Percentiles rank a stretch among this genome's conserved stretches.
These are phyloP conservation scores for Rosa rugosa DNA, from an alignment of 306 rosid genomes.

Conservation along the genomic window DNA sequence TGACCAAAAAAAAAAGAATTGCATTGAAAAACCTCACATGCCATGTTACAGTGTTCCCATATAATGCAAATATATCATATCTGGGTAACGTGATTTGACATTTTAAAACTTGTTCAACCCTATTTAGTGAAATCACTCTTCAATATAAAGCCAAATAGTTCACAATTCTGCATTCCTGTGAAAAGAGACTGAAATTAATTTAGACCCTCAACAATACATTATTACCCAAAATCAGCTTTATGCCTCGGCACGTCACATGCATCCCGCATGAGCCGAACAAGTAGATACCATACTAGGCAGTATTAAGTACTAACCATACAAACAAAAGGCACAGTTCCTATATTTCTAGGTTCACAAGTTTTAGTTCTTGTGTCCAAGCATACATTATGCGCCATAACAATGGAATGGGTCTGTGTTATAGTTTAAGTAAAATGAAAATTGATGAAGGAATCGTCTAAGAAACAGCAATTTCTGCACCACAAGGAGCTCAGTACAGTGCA, in stretches of 20 bases:
- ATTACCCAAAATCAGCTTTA: not conserved
- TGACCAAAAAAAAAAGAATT: no score
- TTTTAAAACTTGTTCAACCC: not conserved
- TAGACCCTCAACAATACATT: not conserved
- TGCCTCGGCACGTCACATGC: not conserved
- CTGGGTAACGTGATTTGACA: not conserved
- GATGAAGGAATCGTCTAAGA: not conserved
- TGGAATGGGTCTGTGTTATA: not conserved
- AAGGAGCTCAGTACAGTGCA: slow-evolving; percentile 15
- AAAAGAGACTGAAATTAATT: not conserved
- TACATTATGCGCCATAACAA: not conserved
- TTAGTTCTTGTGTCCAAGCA: not conserved
- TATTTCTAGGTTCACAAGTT: not conserved
- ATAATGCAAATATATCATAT: not conserved
- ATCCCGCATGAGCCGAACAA: not conserved
- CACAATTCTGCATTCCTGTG: not conserved
- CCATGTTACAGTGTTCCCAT: not conserved
- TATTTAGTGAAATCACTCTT: not conserved
- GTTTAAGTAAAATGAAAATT: not conserved
- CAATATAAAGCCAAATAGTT: not conserved
- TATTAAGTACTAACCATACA: not conserved
- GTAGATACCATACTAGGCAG: not conserved
- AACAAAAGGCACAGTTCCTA: not conserved
- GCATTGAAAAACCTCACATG: not conserved
- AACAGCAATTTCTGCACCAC: slow-evolving; percentile 10